Conservation (phyloP, 495 filamentous ascomycete genomes). For the Hypoxylon fuscum region DNA sequence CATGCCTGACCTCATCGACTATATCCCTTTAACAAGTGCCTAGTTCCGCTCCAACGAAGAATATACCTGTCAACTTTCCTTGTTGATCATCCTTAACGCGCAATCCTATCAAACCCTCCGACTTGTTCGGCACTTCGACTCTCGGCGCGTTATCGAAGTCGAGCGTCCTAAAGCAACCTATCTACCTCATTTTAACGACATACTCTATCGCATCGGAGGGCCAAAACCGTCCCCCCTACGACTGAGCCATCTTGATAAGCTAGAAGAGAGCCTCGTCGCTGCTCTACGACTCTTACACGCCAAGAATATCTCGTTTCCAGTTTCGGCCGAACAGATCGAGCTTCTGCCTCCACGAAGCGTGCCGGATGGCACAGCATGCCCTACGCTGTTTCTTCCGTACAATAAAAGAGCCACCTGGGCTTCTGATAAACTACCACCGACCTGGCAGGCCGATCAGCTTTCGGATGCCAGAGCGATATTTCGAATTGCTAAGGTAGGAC, state of each 20-base stretch:
- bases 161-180: not conserved
- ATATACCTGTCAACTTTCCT: slow-evolving; percentile 5
- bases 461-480: not conserved
- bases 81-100: slow-evolving; percentile 7
- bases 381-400: not conserved
- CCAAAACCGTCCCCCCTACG: not conserved
- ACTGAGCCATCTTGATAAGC: not conserved
- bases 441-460: slow-evolving; percentile 3
- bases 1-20: not conserved
- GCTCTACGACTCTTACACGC: not conserved
- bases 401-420: not conserved
- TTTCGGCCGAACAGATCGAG: not conserved
- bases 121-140: not conserved
- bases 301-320: slow-evolving; percentile 2
- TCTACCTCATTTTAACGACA: not conserved
- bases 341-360: not conserved
- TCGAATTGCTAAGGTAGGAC: not conserved
- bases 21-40: not conserved
- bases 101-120: not conserved
- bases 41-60: not conserved
- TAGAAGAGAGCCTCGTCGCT: slow-evolving; percentile 5
- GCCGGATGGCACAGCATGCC: not conserved
- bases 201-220: not conserved
- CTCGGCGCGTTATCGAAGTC: not conserved
- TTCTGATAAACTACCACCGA: not conserved